Base-by-base conservation (phyloP, 163 green algal species). In the Scenedesmus sp. region DNA sequence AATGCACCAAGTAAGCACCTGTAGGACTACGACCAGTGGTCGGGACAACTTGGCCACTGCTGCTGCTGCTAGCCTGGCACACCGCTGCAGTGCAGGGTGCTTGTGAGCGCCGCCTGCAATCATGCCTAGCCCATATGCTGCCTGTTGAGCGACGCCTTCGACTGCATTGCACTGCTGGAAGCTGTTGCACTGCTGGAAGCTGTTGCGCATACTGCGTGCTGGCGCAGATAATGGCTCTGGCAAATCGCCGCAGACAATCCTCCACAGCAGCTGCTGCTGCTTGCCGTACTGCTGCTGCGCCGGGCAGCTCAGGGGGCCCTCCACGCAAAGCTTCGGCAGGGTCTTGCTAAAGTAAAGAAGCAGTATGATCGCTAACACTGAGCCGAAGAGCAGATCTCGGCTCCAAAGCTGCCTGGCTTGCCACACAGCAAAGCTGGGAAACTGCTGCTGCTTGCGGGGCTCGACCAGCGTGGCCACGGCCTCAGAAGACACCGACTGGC, bases 211-310 rank as follows among this genome's bases (percentile, higher is more conserved):
- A 22, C 59, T 72, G 59, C 20, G 12, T 12, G 22, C 59, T 70
- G 59, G 22, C 24, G 59, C 59, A 33, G 59, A 20, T 22, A n/a
- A 35, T 33, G 22, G 9, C 26, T 22, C 15, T 30, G 59, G 59
- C 59, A 7, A 10, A 33, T 24, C 33, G 59, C 59, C 59, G 33
- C 59, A 72, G 9, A 72, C 24, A 6, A 72, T 33, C 59, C 22
- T 72, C 59, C 59, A 72, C 22, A 72, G 59, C 59, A 72, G 59
- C 59, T 72, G 59, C 59, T 72, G 59, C 59, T 72, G 59, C 59
- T 72, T 72, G 59, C 59, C 59, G 15, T 56, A 13, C 49, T 56
- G 49, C 59, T 72, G 59, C 59, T 72, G 59, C 59, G 33, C 22
- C 10, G 59, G 59, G 59, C 59, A 72, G 59, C 59, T 35, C 59